Base-by-base conservation (phyloP, 2,329 filamentous ascomycete genomes). In the Hypoxylon sp. region DNA sequence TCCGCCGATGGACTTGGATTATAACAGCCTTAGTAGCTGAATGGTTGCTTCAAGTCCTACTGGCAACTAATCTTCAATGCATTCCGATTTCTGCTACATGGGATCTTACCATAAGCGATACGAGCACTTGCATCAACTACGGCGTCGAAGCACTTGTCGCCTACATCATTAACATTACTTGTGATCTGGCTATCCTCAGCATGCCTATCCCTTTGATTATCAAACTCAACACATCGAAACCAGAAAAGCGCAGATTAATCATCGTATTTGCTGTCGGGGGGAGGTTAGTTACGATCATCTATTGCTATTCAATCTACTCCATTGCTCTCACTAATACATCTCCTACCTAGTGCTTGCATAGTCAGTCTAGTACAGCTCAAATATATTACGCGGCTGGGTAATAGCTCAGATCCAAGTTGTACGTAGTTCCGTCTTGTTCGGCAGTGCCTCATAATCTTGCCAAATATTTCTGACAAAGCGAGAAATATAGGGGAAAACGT, bases 331-430 rank as follows among this genome's bases (percentile, higher is more conserved):
- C 40, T 44, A 18, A 44, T 20, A 20, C 18, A n/a, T 44, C 40
- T 18, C 24, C 30, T 12, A 48, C 24, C 30, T 12, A 48, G 45
- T 11, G 24, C 45, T 48, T 48, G 45, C 26, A 9, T 48, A 48
- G 45, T 32, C 5, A 30, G 22, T 16, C 24, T 48, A 18, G 45
- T 48, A 18, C 45, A 48, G 14, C 45, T 48, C 8, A 48, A 30
- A n/a, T 48, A 48, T 16, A 48, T 48, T n/a, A 32, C 22, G 2
- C 26, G 26, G 14, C 16, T 32, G n/a, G n/a, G 26, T 8, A 16
- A 26, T 48, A 32, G 12, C 26, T 24, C 45, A 48, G 45, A 48
- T n/a, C n/a, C 22, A 5, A 48, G 45, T 14, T 48, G 45, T 48
- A 9, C 18, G 45, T 32, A 18, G 11, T 33, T 33, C 12, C 30